Conservation (phyloP, 1,284 basidiomycete genomes). For the Puccinia horiana region DNA sequence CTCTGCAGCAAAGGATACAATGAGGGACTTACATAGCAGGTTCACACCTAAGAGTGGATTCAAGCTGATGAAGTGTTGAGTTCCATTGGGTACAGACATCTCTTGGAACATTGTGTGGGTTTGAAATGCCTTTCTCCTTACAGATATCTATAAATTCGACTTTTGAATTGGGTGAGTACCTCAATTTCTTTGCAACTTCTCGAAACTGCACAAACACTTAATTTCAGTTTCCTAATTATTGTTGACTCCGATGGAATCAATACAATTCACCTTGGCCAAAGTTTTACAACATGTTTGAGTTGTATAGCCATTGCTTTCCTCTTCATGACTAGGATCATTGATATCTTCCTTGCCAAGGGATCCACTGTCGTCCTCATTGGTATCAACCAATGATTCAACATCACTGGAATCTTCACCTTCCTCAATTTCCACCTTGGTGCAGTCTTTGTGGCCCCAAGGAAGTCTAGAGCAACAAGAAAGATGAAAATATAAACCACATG, state of each 20-base stretch:
- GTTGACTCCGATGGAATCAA: neutral
- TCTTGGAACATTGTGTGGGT: neutral
- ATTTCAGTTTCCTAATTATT: neutral
- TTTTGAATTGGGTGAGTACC: neutral
- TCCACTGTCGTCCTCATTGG: neutral
- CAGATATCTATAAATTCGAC: slow-evolving; percentile 5
- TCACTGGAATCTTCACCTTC: neutral
- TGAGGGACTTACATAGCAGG: neutral
- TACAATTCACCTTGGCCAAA: neutral
- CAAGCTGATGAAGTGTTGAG: neutral
- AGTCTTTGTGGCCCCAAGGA: neutral
- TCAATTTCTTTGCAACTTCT: neutral
- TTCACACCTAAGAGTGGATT: neutral
- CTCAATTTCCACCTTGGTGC: neutral
- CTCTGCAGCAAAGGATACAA: neutral
- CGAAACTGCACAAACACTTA: neutral
- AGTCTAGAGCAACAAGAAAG: neutral
- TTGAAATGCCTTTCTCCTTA: neutral
- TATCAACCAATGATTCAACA: neutral
- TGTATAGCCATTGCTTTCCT: neutral
- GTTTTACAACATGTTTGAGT: neutral
- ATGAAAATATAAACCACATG: neutral
- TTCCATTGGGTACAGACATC: slow-evolving; percentile 12
- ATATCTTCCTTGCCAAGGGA: neutral
- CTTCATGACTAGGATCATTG: neutral